Evolutionary conservation across 2,329 filamentous ascomycete genomes (phyloP).

Genomic region (Stromatinia cepivora): DNA sequence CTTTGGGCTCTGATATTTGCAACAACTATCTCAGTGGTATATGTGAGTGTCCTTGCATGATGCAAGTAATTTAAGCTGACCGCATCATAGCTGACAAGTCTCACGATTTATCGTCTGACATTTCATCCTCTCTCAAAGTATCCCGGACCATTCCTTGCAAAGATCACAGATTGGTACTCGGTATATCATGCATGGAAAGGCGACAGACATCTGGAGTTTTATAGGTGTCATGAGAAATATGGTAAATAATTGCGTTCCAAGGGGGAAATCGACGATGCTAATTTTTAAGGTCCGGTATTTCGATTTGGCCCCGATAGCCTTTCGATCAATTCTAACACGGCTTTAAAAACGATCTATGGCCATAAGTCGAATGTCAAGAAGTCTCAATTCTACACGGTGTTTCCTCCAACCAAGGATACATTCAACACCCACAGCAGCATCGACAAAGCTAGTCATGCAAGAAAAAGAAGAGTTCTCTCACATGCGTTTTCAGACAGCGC

Average conservation of each 20-base stretch:
- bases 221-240: conserved; percentile 42
- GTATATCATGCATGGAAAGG: conserved; percentile 43
- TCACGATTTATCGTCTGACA: conserved; percentile 45
- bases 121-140: conserved; percentile 43
- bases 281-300: conserved; percentile 56
- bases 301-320: conserved; percentile 77
- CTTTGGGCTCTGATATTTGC: neutral
- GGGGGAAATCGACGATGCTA: neutral
- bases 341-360: conserved; percentile 66
- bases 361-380: conserved; percentile 65
- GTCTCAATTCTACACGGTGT: conserved; percentile 71
- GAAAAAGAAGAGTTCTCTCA: conserved; percentile 64
- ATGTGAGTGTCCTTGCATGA: conserved; percentile 21
- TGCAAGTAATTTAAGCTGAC: neutral
- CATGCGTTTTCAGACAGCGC: conserved; percentile 58
- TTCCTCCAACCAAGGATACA: conserved; percentile 62
- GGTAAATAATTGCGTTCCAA: conserved; percentile 31
- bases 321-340: conserved; percentile 71
- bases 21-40: neutral
- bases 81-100: conserved; percentile 17
- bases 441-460: conserved; percentile 66
- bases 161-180: conserved; percentile 40
- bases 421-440: conserved; percentile 73
- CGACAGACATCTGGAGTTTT: conserved; percentile 43
- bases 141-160: conserved; percentile 43